Base-by-base conservation (phyloP, 768 basidiomycete genomes). In the Albatrellus ellisii region DNA sequence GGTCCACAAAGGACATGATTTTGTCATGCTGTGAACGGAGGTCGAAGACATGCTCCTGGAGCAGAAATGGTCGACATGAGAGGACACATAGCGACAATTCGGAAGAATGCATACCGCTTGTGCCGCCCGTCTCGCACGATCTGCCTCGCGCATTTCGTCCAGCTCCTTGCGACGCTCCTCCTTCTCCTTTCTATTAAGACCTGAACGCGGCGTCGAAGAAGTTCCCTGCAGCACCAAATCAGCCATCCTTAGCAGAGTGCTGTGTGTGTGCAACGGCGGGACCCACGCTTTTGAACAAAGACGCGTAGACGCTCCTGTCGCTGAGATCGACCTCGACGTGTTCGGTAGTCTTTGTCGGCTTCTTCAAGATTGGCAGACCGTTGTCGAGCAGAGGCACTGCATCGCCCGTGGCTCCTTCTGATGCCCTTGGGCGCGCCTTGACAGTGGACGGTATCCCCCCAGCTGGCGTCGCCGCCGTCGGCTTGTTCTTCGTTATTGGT, bases 71-170 rank as follows among this genome's bases (percentile, higher is more conserved):
- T n/a, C n/a, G 27, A 26, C 29, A 31, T 26, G 32, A 39, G 22
- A n/a, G 10, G 10, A 22, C 15, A 12, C 29, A n/a, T 10, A 29
- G 26, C 4, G 17, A 37, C 35, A 35, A 27, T 12, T 18, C 17
- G 2, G 28, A 37, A 26, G 32, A 28, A 15, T 28, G 36, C 51
- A 34, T 27, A 52, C 53, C 24, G 36, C 32, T 36, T 47, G 47
- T 18, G 50, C 48, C 12, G 41, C 47, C n/a, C 56, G 52, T 20
- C 47, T 43, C n/a, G 42, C 45, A 25, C 51, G 45, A 37, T 58
- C 56, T 34, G 54, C 56, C 26, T 58, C 57, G 20, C 56, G 53
- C 49, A 55, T 47, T 32, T 46, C 42, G 42, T 55, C 49, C 26
- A 58, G 24, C 45, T 58, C 55, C 32, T 50, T 51, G 22, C 52